Evolutionary conservation across 208 protist genomes (phyloP), one percentile per base, ranked within the genome.

Genomic region (Tetramitus jugosus): DNA sequence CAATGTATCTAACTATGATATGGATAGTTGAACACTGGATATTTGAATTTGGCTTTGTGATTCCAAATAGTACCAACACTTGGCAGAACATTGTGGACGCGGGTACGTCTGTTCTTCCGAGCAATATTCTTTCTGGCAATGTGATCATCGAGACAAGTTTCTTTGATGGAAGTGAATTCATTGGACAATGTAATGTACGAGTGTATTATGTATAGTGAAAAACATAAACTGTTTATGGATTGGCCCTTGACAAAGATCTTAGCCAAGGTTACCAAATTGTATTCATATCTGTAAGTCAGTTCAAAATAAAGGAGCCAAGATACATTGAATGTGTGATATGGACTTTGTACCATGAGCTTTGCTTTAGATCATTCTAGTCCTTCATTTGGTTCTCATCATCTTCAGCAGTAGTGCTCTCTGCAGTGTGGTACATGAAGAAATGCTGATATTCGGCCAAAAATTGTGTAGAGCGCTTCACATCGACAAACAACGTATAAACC

Each of bases 401-500:
- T 49, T 33, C 4, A 49, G 35, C 20, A n/a, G 10, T 3, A 10
- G 8, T 13, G 6, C 1, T 45, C n/a, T 17, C 33, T 69, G 6
- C 10, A 31, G 62, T 69, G 1, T 37, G 17, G 37, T 43, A 31
- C 14, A 77, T 77, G 37, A 61, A 60, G 76, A 61, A 49, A 76
- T 79, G 29, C 37, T 76, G 75, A 76, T 85, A 88, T 31, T 84
- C 82, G 62, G 84, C 29, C 3, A 93, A 72, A 60, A 88, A 91
- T 80, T 92, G 79, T 13, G 77, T 77, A 8, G 86, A 91, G 35
- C 93, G 76, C n/a, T 87, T 85, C 20, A 94, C 87, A 80, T 96
- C 94, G 26, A 90, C 76, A 85, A 96, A 97, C 7, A 97, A 84
- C 46, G 77, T 74, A 81, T 96, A 96, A 60, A 75, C 68, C n/a